Evolutionary conservation across 306 rosid species (phyloP), one percentile per base, ranked within the genome.

Genomic region (Myrica gale): DNA sequence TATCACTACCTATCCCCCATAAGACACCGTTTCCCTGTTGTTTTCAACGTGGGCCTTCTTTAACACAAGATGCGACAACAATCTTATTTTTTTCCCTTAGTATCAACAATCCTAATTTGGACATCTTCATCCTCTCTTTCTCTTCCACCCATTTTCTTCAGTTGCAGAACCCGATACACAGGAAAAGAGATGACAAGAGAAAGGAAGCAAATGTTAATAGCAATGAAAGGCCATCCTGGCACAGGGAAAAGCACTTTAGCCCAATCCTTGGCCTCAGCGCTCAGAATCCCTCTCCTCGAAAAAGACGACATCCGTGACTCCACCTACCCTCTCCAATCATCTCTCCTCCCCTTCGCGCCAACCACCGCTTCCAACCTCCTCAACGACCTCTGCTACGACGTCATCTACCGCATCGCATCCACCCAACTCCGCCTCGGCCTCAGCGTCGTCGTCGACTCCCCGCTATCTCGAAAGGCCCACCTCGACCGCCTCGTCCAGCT

Each of bases 211-310:
- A 26, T 87, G 80, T 79, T 91, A 19, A 80, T 89, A 63, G 89
- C 93, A 5, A 87, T 89, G 93, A 91, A 91, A 80, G 92, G 97
- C 0, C 97, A 91, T 68, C 93, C 93, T 0, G 97, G 90, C 0
- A 84, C 80, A 3, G 92, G 93, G 0, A 87, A 91, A 62, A 82
- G 83, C 87, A 89, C 93, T 2, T 20, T 87, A 6, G 93, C 88
- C 0, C 57, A 71, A 5, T 76, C 82, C 78, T 63, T 91, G 80
- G 90, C 93, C 5, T 73, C 79, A 0, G 5, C 86, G 0, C 92
- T 89, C n/a, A 56, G 32, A 69, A 45, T 91, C 73, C 96, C 93
- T 67, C 85, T 87, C 50, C 0, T 91, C 1, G 96, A 89, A 83
- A 89, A 89, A 80, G 93, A 89, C 76, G 93, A 87, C 60, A 21